Percentiles rank a stretch among this genome's conserved stretches.
phyloP scores from a whole-genome alignment of 257 asterid genomes.

The Solanum rostratum region DNA sequence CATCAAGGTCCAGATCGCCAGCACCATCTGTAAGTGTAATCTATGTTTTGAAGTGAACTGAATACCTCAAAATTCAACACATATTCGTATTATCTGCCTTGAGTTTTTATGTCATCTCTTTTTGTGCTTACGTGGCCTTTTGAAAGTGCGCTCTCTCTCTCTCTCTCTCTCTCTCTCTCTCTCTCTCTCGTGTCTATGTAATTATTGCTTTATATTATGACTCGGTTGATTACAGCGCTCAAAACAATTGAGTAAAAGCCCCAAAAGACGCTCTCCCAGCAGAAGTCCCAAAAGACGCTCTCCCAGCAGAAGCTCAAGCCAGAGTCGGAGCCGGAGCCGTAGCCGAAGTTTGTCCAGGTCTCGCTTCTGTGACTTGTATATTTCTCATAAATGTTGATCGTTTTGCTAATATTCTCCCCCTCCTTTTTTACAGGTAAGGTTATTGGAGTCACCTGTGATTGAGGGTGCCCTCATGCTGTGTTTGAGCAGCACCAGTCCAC shows the following conservation, averaged over 20 bases:
- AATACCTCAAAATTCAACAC: background rate
- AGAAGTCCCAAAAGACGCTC: constrained; percentile 51
- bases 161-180: too few relatives aligned
- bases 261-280: constrained; percentile 37
- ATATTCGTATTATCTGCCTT: background rate
- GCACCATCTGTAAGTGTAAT: constrained; percentile 68
- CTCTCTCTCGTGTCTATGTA: background rate
- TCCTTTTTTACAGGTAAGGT: constrained; percentile 16
- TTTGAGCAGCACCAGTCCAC: background rate
- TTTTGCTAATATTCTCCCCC: background rate
- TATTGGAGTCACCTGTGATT: background rate
- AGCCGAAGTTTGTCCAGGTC: constrained; percentile 67
- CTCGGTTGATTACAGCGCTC: constrained; percentile 26
- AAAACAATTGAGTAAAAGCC: constrained; percentile 58
- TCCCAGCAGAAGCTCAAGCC: constrained; percentile 40
- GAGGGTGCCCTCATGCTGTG: background rate
- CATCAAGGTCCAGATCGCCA: constrained; percentile 92
- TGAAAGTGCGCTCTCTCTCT: too few relatives aligned
- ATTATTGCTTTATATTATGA: constrained; percentile 2
- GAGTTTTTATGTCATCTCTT: background rate
- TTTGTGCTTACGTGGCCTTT: background rate
- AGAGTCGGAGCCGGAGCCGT: constrained; percentile 43
- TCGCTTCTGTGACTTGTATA: background rate
- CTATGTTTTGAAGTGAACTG: background rate
- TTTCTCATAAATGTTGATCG: background rate